phyloP scores from a whole-genome alignment of 78 protist genomes.

The Planoprotostelium fungivorum region DNA sequence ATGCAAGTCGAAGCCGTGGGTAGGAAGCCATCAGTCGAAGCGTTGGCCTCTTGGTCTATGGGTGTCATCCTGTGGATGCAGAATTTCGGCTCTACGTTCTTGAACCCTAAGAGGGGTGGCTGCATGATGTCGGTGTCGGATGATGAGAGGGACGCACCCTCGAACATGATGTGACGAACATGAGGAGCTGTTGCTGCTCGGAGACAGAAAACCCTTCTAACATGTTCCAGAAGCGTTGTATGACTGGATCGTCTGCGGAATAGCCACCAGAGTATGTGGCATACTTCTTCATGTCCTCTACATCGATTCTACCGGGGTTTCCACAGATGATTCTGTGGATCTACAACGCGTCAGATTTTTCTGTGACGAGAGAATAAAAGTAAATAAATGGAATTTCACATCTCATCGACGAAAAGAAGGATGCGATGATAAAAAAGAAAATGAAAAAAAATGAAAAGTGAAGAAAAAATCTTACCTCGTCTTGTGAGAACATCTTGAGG shows the following conservation, averaged over 20 bases:
- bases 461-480: too few relatives aligned
- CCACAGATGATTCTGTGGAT: constrained; percentile 39
- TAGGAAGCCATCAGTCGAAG: background rate
- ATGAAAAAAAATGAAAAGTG: too few relatives aligned
- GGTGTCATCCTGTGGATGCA: background rate
- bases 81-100: constrained; percentile 10
- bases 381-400: too few relatives aligned
- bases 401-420: too few relatives aligned
- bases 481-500: constrained; percentile 3
- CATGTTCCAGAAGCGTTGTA: background rate
- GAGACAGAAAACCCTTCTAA: background rate
- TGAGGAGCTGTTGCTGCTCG: background rate
- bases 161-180: background rate
- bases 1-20: constrained; percentile 62
- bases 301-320: background rate
- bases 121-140: too few relatives aligned
- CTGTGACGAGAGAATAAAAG: background rate
- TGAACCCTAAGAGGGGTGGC: constrained; percentile 39
- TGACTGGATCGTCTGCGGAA: background rate
- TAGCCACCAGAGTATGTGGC: constrained; percentile 20
- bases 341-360: constrained; percentile 6
- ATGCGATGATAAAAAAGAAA: too few relatives aligned
- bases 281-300: constrained; percentile 5
- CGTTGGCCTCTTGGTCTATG: background rate
- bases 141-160: background rate